A percentile compares a stretch with the other conserved stretches of the same genome.
These are phyloP conservation scores for Kodamaea ohmeri DNA, from an alignment of 1,139 yeast species.

Conservation along the genomic window DNA sequence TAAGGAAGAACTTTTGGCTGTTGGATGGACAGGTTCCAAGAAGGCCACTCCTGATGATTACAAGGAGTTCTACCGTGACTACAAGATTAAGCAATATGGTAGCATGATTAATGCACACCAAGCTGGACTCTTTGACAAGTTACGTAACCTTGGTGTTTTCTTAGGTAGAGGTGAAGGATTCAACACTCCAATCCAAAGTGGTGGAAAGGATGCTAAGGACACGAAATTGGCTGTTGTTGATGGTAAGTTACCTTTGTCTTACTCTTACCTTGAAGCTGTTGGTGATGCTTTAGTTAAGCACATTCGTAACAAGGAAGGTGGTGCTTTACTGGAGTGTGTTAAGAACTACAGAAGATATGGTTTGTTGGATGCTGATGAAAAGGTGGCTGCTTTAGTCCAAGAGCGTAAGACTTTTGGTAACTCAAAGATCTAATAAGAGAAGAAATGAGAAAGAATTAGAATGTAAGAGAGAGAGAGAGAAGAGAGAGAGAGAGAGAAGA, in stretches of 20 bases:
- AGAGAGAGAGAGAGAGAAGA: background rate
- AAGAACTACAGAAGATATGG: slow-evolving; percentile 64
- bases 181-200: slow-evolving; percentile 52
- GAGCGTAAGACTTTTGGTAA: slow-evolving; percentile 36
- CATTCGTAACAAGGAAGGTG: slow-evolving; percentile 30
- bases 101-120: slow-evolving; percentile 78
- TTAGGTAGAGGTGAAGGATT: slow-evolving; percentile 82
- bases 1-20: slow-evolving; percentile 53
- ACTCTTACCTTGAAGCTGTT: slow-evolving; percentile 52
- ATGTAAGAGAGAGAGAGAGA: background rate
- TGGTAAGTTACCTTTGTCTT: slow-evolving; percentile 47
- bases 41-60: slow-evolving; percentile 70
- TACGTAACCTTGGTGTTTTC: slow-evolving; percentile 59
- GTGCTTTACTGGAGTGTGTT: slow-evolving; percentile 38
- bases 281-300: slow-evolving; percentile 45
- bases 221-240: slow-evolving; percentile 24
- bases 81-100: slow-evolving; percentile 64
- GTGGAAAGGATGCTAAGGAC: slow-evolving; percentile 26
- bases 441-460: background rate
- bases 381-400: slow-evolving; percentile 37
- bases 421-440: slow-evolving; percentile 12
- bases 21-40: slow-evolving; percentile 94
- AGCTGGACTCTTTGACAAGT: slow-evolving; percentile 61
- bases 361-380: slow-evolving; percentile 48
- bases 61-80: slow-evolving; percentile 66